phyloP scores from a whole-genome alignment of 2,329 filamentous ascomycete genomes.

The Cladophialophora bantiana region DNA sequence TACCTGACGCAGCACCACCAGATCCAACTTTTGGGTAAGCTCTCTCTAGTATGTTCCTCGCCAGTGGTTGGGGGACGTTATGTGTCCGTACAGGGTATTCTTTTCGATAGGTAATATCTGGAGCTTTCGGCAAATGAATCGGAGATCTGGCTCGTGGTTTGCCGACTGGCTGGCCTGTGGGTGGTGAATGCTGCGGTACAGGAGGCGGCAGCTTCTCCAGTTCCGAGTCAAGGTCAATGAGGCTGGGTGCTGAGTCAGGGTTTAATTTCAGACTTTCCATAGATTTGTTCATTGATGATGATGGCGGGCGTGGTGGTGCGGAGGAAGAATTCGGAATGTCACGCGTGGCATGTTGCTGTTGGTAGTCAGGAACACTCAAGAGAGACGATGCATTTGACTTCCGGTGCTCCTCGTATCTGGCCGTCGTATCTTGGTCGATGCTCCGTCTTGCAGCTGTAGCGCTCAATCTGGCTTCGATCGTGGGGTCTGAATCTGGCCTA shows the following conservation, averaged over 20 bases:
- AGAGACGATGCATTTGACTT: conserved; percentile 29
- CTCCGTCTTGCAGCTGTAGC: conserved; percentile 40
- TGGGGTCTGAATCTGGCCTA: conserved; percentile 37
- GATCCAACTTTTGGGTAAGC: conserved; percentile 32
- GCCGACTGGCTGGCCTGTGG: conserved; percentile 8
- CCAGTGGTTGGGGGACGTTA: conserved; percentile 34
- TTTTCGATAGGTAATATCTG: conserved; percentile 56
- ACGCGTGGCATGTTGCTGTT: conserved; percentile 22
- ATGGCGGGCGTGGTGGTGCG: neutral
- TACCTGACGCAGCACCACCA: conserved; percentile 25
- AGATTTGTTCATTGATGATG: conserved; percentile 28
- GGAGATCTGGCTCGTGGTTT: conserved; percentile 34
- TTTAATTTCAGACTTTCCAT: conserved; percentile 34
- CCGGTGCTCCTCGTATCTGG: conserved; percentile 32
- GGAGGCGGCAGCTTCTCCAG: conserved; percentile 35
- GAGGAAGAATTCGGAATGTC: conserved; percentile 22
- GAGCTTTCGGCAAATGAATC: conserved; percentile 31
- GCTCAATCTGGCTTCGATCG: conserved; percentile 41
- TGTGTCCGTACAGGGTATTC: conserved; percentile 55
- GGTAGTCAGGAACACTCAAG: conserved; percentile 21
- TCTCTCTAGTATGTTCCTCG: conserved; percentile 35
- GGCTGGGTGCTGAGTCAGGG: conserved; percentile 27
- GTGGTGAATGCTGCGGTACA: conserved; percentile 24
- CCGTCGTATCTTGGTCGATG: conserved; percentile 38
- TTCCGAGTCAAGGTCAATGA: conserved; percentile 36